Conservation (phyloP, 1,284 basidiomycete species). For the Thelephora terrestris region DNA sequence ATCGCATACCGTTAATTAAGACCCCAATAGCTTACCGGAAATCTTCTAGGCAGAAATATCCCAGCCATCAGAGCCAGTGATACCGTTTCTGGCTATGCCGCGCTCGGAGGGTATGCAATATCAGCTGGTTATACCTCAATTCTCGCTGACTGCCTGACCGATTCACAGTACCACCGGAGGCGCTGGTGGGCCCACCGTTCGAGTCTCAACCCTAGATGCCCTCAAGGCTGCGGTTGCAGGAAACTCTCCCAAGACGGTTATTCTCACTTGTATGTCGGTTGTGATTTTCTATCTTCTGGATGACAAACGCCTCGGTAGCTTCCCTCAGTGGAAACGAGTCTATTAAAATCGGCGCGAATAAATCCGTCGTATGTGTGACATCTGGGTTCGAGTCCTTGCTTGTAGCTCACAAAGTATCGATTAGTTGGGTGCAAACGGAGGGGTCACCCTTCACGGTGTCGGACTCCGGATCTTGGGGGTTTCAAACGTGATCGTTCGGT, state of each 20-base stretch:
- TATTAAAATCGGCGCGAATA: conserved; percentile 34
- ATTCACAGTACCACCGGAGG: conserved; percentile 31
- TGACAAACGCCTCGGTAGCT: conserved; percentile 15
- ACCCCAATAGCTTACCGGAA: too few species aligned
- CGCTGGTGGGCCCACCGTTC: conserved; percentile 32
- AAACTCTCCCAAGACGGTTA: conserved; percentile 32
- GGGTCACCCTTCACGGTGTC: conserved; percentile 26
- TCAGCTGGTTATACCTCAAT: too few species aligned
- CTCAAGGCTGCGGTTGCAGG: conserved; percentile 34
- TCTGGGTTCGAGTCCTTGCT: conserved; percentile 21
- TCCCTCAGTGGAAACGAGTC: conserved; percentile 32
- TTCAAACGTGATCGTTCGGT: conserved; percentile 23
- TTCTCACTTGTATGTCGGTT: conserved; percentile 26
- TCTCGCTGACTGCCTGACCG: too few species aligned
- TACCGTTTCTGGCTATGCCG: too few species aligned
- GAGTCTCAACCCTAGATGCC: conserved; percentile 31
- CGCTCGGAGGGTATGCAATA: too few species aligned
- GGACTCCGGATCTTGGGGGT: conserved; percentile 32
- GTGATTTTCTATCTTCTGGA: neutral
- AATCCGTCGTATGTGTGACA: conserved; percentile 30
- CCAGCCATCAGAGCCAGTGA: too few species aligned
- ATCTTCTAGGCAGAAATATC: too few species aligned
- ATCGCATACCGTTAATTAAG: too few species aligned
- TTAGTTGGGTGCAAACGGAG: neutral
- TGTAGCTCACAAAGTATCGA: conserved; percentile 4